phyloP scores from a whole-genome alignment of 2,329 filamentous ascomycete genomes.

The Ophiostoma piceae region DNA sequence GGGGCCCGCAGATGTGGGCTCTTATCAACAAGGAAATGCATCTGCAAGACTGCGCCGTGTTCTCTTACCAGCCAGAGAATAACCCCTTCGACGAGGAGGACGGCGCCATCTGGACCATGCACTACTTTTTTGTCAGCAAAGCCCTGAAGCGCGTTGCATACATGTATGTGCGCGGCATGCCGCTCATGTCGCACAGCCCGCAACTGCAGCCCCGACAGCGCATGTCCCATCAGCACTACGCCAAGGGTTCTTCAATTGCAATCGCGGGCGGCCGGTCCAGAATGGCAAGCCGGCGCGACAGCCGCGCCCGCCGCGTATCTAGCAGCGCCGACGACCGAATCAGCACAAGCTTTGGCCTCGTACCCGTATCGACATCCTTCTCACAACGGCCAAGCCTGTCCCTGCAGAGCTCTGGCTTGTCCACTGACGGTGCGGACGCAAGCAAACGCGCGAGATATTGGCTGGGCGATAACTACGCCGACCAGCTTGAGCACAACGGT shows the following conservation, averaged over 20 bases:
- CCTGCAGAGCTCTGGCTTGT: conserved; percentile 18
- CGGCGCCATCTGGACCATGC: conserved; percentile 86
- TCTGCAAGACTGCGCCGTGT: conserved; percentile 80
- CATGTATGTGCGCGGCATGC: conserved; percentile 85
- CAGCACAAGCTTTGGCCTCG: conserved; percentile 6
- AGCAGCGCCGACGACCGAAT: conserved; percentile 15
- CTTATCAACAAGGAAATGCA: conserved; percentile 93
- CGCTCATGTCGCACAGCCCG: conserved; percentile 62
- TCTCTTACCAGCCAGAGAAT: conserved; percentile 81
- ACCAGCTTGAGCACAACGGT: conserved; percentile 41
- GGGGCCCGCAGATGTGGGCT: conserved; percentile 89
- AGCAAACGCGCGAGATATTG: conserved; percentile 79
- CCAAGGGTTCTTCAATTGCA: conserved; percentile 22
- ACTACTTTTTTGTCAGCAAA: conserved; percentile 98
- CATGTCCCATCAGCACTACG: conserved; percentile 22
- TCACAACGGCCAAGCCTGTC: conserved; percentile 33
- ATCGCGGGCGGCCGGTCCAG: conserved; percentile 20
- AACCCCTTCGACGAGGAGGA: conserved; percentile 91
- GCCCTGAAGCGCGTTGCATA: conserved; percentile 88
- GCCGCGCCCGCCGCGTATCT: conserved; percentile 13
- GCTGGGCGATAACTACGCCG: conserved; percentile 64
- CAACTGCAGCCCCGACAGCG: conserved; percentile 36
- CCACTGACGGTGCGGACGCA: conserved; percentile 23
- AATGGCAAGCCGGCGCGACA: conserved; percentile 24
- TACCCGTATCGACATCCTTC: conserved; percentile 19